phyloP scores from a whole-genome alignment of 352 stramenopile species.

The Halophytophthora polymorphica region DNA sequence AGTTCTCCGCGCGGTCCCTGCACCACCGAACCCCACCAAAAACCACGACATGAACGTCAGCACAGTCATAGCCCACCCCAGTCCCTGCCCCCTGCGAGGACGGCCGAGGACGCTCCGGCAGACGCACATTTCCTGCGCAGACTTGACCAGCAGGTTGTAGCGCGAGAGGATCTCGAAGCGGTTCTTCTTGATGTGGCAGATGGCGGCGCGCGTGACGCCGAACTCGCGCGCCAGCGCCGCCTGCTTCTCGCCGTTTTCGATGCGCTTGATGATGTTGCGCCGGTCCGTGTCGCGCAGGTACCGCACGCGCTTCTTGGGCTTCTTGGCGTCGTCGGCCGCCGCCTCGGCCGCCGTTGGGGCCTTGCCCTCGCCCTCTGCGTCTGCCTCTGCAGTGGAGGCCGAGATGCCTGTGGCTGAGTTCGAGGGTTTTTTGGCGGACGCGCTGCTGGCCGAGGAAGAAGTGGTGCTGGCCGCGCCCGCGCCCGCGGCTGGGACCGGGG shows the following conservation, averaged over 20 bases:
- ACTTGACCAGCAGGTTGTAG: constrained; percentile 56
- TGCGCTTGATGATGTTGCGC: constrained; percentile 62
- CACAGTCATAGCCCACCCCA: no score
- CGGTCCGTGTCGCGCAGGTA: constrained; percentile 60
- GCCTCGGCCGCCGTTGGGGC: neutral
- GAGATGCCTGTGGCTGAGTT: neutral
- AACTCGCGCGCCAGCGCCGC: constrained; percentile 49
- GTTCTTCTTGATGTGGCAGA: constrained; percentile 84
- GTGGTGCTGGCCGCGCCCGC: no score
- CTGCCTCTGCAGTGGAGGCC: neutral
- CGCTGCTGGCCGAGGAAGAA: no score
- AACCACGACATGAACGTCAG: no score
- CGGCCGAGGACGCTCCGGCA: no score
- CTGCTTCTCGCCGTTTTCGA: constrained; percentile 68
- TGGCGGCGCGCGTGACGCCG: constrained; percentile 59
- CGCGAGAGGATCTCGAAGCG: constrained; percentile 65
- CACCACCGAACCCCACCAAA: neutral
- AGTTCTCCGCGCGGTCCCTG: constrained; percentile 38
- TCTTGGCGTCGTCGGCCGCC: constrained; percentile 1
- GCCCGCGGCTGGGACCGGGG: no score
- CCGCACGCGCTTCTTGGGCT: constrained; percentile 41
- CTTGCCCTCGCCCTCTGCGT: neutral
- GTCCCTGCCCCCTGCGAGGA: no score
- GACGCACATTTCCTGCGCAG: constrained; percentile 53
- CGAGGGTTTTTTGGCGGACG: no score